Conservation (phyloP, 768 basidiomycete species). For the Asterophora parasitica region DNA sequence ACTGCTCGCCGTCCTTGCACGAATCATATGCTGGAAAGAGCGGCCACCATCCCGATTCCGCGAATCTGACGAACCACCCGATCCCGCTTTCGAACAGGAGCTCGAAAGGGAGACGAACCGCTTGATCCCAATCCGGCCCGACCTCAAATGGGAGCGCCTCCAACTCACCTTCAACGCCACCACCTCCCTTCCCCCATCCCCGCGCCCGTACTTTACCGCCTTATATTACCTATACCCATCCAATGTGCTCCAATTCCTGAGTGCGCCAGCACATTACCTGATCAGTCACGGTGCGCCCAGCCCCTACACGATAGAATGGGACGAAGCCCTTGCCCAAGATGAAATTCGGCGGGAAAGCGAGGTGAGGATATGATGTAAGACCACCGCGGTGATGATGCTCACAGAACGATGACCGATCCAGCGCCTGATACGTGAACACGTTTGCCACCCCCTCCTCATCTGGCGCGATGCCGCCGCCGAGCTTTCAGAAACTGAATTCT, state of each 20-base stretch:
- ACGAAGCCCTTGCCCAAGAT: constrained; percentile 59
- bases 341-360: constrained; percentile 70
- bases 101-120: constrained; percentile 33
- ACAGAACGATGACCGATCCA: constrained; percentile 22
- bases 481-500: constrained; percentile 57
- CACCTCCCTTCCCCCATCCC: constrained; percentile 51
- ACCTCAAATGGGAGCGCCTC: constrained; percentile 65
- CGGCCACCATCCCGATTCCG: constrained; percentile 30
- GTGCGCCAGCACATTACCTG: constrained; percentile 63
- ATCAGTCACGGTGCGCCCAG: constrained; percentile 42
- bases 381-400: constrained; percentile 1
- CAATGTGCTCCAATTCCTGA: constrained; percentile 79
- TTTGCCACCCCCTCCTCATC: constrained; percentile 70
- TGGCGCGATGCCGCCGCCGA: constrained; percentile 62
- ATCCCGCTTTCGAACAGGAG: constrained; percentile 35
- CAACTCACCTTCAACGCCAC: constrained; percentile 54
- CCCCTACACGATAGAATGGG: constrained; percentile 71
- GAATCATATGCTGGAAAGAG: constrained; percentile 74
- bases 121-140: constrained; percentile 41
- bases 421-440: constrained; percentile 66
- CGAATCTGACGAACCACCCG: constrained; percentile 26
- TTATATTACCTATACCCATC: constrained; percentile 91
- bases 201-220: constrained; percentile 65
- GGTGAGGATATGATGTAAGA: constrained; percentile 33
- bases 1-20: constrained; percentile 62